A percentile compares a stretch with the other conserved stretches of the same genome.
Conservation (phyloP, 768 basidiomycete genomes). For the Tylopilus sp. region DNA sequence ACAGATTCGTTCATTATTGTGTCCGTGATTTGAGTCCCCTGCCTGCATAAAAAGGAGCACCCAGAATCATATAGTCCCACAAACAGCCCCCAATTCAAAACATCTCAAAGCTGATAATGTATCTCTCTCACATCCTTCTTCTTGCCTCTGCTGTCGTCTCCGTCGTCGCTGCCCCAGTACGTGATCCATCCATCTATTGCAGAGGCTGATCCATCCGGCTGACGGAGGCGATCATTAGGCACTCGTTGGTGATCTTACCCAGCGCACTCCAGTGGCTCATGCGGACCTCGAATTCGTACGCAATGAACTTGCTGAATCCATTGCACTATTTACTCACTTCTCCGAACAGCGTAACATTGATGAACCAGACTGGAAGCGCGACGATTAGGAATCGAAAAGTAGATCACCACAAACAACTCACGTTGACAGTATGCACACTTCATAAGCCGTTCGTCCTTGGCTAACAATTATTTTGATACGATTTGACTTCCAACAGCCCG, state of each 20-base stretch:
- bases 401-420: neutral
- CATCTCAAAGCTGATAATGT: neutral
- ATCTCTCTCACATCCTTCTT: neutral
- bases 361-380: neutral
- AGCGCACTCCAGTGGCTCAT: neutral
- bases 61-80: neutral
- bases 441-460: neutral
- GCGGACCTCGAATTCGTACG: neutral
- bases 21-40: neutral
- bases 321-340: no score
- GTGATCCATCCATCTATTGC: no score
- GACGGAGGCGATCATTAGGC: neutral
- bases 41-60: neutral
- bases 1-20: neutral
- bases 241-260: neutral
- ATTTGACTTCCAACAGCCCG: no score
- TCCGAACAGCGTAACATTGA: no score
- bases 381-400: neutral
- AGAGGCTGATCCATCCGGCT: no score
- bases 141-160: neutral
- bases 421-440: neutral
- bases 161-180: neutral
- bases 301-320: no score
- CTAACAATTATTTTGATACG: neutral
- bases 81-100: neutral